Evolutionary conservation across 352 stramenopile genomes (phyloP), one percentile per base, ranked within the genome.

Genomic region (Phytophthora sp.): DNA sequence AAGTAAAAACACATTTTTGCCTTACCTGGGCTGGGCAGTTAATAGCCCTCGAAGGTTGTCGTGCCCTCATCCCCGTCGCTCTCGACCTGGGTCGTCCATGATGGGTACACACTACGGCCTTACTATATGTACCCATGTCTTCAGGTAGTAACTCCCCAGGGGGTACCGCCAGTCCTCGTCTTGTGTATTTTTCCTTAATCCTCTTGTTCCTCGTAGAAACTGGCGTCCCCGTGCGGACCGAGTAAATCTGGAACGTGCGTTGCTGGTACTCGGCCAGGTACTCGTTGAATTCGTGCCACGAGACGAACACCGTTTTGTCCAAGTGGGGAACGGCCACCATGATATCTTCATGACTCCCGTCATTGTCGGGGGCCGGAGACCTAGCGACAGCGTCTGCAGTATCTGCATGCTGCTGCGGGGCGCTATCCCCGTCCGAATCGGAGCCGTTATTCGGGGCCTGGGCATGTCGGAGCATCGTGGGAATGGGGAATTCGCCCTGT

Each of bases 191-290:
- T 35, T 74, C 66, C 16, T 26, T 23, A 31, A 74, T 74, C 9
- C 66, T 42, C 9, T 63, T 71, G 54, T 74, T 74, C 8, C 66
- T 30, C 1, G 66, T 67, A 21, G 30, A 42, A 26, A 71, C 55
- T 8, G 66, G 61, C 15, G 66, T 74, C 16, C 39, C 61, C 7
- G 66, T 74, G 23, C 66, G 60, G 6, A 70, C 41, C 0, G 66
- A 71, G 15, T 74, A 74, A 13, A 76, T 63, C 61, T 77, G 70
- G 60, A 61, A 66, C 26, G 70, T 77, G 55, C 59, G 59, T 15
- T 54, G 56, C 31, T 77, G 70, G 46, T 77, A 77, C 36, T 66
- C 59, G 24, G 50, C 29, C 31, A 77, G 30, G 21, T 69, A 74
- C 23, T 64, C 31, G 33, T 74, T 58, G 65, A 77, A 77, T 21